Conservation (phyloP, 257 asterid genomes). For the Solanum bukasovii region DNA sequence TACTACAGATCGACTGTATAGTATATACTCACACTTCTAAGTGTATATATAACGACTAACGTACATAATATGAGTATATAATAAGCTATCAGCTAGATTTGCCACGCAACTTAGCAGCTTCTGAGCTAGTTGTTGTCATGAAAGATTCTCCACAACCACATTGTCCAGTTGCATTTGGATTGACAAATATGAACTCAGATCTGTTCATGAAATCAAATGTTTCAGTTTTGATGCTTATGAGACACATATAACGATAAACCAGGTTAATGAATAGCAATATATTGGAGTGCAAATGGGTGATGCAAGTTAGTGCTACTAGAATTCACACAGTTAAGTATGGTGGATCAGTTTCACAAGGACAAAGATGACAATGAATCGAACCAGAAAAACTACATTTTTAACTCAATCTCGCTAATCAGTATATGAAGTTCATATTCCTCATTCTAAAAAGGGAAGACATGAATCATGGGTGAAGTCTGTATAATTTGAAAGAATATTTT, state of each 20-base stretch:
- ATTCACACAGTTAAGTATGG: not conserved
- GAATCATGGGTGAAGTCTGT: not conserved
- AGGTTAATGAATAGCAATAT: not conserved
- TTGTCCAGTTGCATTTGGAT: slow-evolving; percentile 84
- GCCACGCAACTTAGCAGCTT: slow-evolving; percentile 49
- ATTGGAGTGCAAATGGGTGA: not conserved
- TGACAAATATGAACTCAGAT: slow-evolving; percentile 86
- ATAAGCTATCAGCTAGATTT: not conserved
- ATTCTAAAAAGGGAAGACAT: not conserved
- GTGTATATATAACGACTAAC: not conserved
- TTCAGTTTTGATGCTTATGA: not conserved
- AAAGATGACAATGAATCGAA: not conserved
- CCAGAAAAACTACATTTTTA: not conserved
- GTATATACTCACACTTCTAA: not conserved
- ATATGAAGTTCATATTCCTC: not conserved
- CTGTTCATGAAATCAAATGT: slow-evolving; percentile 15
- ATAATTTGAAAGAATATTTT: not conserved
- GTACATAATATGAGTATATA: not conserved
- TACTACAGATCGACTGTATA: not conserved
- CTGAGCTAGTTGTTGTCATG: slow-evolving; percentile 66
- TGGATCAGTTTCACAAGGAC: not conserved
- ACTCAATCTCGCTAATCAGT: not conserved
- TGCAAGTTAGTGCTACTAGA: not conserved
- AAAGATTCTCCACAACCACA: slow-evolving; percentile 35
- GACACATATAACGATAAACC: not conserved